Evolutionary conservation across 768 basidiomycete species (phyloP).

Genomic region (Strobilomyces echinocephalus): DNA sequence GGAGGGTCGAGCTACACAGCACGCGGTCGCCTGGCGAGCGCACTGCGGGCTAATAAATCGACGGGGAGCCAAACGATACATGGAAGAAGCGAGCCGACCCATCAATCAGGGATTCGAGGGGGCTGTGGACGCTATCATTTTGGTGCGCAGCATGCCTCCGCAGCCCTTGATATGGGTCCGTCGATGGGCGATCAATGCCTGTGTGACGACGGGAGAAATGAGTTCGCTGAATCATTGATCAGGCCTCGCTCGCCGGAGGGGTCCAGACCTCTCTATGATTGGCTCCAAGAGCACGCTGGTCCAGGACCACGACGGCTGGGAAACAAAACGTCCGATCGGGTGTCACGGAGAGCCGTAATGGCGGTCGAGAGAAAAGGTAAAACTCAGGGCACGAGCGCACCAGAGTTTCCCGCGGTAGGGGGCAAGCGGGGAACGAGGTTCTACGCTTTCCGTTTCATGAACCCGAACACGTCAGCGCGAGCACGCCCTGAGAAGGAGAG

Average conservation of each 20-base stretch:
- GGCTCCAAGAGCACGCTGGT: constrained; percentile 12
- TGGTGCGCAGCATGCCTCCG: not conserved
- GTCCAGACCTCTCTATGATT: constrained; percentile 5
- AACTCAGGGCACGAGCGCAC: constrained; percentile 10
- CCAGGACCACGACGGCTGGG: not conserved
- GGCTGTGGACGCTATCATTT: not conserved
- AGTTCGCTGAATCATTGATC: constrained; percentile 1
- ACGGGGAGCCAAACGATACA: not conserved
- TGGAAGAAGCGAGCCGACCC: not conserved
- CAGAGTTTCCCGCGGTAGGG: constrained; percentile 1
- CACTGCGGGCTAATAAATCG: not conserved
- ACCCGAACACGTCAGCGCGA: constrained; percentile 13
- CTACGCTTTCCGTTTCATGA: constrained; percentile 5
- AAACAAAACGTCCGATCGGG: constrained; percentile 9
- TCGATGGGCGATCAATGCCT: not conserved
- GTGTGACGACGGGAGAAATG: not conserved
- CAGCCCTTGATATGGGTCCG: not conserved
- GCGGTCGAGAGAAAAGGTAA: not conserved
- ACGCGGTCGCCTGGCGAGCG: too few relatives aligned
- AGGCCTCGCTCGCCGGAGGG: not conserved
- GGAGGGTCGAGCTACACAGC: not conserved
- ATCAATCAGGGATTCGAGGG: not conserved
- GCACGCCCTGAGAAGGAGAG: constrained; percentile 4
- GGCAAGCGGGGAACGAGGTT: constrained; percentile 8
- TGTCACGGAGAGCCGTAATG: constrained; percentile 1